Conservation (phyloP, 1,139 yeast species). For the Candida pseudoviswanathii region DNA sequence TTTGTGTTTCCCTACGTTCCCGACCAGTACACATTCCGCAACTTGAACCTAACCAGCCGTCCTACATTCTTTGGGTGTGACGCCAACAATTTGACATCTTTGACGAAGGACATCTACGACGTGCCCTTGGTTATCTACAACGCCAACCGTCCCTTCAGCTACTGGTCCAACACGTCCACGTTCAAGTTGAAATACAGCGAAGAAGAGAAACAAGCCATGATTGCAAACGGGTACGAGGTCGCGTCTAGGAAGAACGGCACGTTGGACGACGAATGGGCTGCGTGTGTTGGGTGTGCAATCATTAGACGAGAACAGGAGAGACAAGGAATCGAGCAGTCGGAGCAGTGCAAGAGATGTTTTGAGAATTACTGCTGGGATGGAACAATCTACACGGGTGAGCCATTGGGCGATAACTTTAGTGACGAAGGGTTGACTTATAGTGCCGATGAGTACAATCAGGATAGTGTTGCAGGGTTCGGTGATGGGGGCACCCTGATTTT, state of each 20-base stretch:
- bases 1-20: slow-evolving; percentile 42
- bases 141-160: slow-evolving; percentile 45
- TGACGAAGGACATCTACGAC: slow-evolving; percentile 34
- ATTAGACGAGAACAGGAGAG: slow-evolving; percentile 48
- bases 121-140: slow-evolving; percentile 43
- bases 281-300: slow-evolving; percentile 48
- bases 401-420: slow-evolving; percentile 47
- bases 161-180: slow-evolving; percentile 39
- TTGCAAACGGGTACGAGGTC: slow-evolving; percentile 41
- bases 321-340: slow-evolving; percentile 32
- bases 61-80: slow-evolving; percentile 51
- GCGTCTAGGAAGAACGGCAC: slow-evolving; percentile 34
- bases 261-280: slow-evolving; percentile 39
- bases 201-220: slow-evolving; percentile 38
- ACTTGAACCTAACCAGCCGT: slow-evolving; percentile 40
- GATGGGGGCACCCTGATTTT: slow-evolving; percentile 12
- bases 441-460: slow-evolving; percentile 12
- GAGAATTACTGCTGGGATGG: slow-evolving; percentile 48
- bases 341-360: slow-evolving; percentile 43
- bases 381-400: slow-evolving; percentile 8
- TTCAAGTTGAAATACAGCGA: slow-evolving; percentile 36
- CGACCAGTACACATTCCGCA: slow-evolving; percentile 30
- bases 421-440: slow-evolving; percentile 16
- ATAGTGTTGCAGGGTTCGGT: slow-evolving; percentile 15
- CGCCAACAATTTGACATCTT: slow-evolving; percentile 38